Conservation (phyloP, 495 filamentous ascomycete genomes). For the Talaromyces borbonicus region DNA sequence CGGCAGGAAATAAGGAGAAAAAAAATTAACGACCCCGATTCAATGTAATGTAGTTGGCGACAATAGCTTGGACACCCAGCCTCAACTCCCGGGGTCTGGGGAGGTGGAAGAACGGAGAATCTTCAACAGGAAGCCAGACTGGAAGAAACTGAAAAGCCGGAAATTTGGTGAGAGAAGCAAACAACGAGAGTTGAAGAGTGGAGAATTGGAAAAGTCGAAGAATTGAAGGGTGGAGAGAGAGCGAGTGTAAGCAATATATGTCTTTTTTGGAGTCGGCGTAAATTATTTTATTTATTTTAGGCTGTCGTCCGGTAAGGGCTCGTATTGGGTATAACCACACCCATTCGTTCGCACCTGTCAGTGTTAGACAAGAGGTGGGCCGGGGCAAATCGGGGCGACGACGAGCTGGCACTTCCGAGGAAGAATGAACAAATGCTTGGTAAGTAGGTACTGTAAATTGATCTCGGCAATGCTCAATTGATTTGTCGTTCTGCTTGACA, state of each 20-base stretch:
- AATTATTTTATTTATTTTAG: not conserved
- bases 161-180: not conserved
- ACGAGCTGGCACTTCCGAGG: no score
- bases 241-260: not conserved
- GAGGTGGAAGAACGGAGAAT: not conserved
- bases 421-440: no score
- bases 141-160: not conserved
- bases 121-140: not conserved
- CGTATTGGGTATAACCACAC: no score
- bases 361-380: constrained; percentile 1
- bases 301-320: not conserved
- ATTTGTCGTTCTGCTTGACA: constrained; percentile 2
- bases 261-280: no score
- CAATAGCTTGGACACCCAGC: constrained; percentile 1
- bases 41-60: no score
- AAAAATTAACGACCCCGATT: not conserved
- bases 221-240: constrained; percentile 4
- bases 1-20: not conserved
- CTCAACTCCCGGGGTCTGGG: constrained; percentile 4
- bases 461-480: not conserved
- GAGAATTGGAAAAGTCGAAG: not conserved
- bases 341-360: not conserved
- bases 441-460: not conserved
- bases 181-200: not conserved
- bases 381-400: constrained; percentile 3